These are phyloP conservation scores for Emericellopsis terricola DNA, from an alignment of 495 filamentous ascomycete species.

Conservation along the genomic window DNA sequence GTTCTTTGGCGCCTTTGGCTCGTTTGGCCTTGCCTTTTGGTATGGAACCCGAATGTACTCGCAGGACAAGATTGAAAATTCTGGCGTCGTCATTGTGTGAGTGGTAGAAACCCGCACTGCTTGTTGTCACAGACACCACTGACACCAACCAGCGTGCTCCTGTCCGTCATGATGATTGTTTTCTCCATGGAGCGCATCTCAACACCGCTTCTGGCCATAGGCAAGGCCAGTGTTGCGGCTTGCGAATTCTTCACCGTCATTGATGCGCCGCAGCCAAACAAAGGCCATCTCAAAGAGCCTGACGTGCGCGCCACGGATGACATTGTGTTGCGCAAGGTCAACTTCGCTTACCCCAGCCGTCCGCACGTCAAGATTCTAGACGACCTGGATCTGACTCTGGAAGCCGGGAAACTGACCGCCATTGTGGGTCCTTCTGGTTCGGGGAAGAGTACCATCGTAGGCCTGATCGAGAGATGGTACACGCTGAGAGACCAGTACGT, in stretches of 20 bases:
- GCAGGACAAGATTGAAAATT: conserved; percentile 14
- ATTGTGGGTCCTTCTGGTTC: conserved; percentile 65
- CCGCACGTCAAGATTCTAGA: conserved; percentile 37
- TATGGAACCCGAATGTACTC: conserved; percentile 18
- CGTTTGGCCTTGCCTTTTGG: conserved; percentile 23
- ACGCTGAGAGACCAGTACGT: conserved; percentile 38
- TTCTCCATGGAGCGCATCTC: conserved; percentile 31
- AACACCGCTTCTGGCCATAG: conserved; percentile 27
- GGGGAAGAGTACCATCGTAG: conserved; percentile 51
- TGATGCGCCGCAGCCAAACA: conserved; percentile 29
- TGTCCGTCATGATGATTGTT: conserved; percentile 38
- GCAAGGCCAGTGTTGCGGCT: conserved; percentile 34
- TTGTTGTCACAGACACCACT: conserved; percentile 1
- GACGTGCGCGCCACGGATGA: conserved; percentile 28
- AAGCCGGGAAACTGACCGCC: conserved; percentile 69
- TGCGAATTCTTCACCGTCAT: conserved; percentile 38
- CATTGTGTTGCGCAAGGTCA: conserved; percentile 38
- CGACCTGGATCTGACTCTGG: conserved; percentile 34
- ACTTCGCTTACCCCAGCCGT: conserved; percentile 48
- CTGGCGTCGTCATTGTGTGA: conserved; percentile 32
- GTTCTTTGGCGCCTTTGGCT: conserved; percentile 13
- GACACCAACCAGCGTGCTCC: conserved; percentile 24
- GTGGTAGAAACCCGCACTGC: conserved; percentile 5
- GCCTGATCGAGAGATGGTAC: conserved; percentile 80
- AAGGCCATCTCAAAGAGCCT: conserved; percentile 25